phyloP scores from a whole-genome alignment of 2,329 filamentous ascomycete species.

The Stemphylium lycopersici region DNA sequence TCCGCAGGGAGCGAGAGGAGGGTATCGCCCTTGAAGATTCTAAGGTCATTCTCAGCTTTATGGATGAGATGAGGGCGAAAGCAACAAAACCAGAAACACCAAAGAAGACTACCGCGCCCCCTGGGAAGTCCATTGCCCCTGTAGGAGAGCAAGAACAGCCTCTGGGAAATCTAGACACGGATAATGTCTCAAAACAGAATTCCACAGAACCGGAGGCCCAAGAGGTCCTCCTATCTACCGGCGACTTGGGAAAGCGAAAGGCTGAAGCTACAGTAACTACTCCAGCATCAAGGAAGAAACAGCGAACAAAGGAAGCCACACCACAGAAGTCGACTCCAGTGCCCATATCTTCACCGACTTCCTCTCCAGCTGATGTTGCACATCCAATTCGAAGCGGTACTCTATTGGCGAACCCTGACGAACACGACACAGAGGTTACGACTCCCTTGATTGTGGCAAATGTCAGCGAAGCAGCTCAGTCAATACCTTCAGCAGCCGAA shows the following conservation, averaged over 20 bases:
- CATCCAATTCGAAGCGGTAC: background rate
- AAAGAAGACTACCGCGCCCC: background rate
- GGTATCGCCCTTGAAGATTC: slow-evolving; percentile 29
- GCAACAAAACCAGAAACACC: background rate
- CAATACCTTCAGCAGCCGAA: background rate
- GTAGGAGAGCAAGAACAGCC: background rate
- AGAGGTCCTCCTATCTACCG: background rate
- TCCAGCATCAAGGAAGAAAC: slow-evolving; percentile 9
- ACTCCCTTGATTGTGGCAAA: background rate
- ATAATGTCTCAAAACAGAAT: background rate
- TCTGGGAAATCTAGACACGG: background rate
- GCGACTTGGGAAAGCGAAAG: slow-evolving; percentile 12
- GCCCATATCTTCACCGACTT: background rate
- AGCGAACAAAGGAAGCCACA: background rate
- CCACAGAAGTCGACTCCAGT: background rate
- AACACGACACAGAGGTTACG: background rate
- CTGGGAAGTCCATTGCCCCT: background rate
- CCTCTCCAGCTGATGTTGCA: background rate
- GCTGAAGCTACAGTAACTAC: background rate
- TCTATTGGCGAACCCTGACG: background rate
- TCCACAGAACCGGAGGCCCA: background rate
- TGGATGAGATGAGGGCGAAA: slow-evolving; percentile 12
- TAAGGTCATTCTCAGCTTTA: slow-evolving; percentile 15
- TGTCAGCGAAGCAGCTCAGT: background rate
- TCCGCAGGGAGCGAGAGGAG: slow-evolving; percentile 29